Percentiles rank a stretch among this genome's conserved stretches.
These are phyloP conservation scores for Eurotiales sp. DNA, from an alignment of 2,329 filamentous ascomycete species.

Conservation along the genomic window DNA sequence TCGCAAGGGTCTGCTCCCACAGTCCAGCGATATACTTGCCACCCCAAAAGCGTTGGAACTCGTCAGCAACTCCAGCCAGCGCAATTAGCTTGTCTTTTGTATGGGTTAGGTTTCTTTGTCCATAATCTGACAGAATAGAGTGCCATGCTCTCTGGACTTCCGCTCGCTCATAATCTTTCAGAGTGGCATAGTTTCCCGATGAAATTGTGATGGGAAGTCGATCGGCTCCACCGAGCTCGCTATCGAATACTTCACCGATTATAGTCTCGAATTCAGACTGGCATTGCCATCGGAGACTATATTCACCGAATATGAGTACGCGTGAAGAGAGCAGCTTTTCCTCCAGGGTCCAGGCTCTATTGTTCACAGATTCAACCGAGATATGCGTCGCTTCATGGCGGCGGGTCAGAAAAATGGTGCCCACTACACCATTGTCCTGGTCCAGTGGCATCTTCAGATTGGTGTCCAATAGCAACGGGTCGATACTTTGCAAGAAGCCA, in stretches of 20 bases:
- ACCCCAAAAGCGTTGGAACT: neutral
- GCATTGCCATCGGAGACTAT: neutral
- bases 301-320: neutral
- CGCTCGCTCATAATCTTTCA: too few relatives aligned
- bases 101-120: neutral
- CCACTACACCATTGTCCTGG: too few relatives aligned
- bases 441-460: neutral
- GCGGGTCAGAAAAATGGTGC: neutral
- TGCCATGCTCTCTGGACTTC: neutral
- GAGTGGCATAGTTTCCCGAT: neutral
- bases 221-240: neutral
- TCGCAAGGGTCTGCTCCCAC: neutral
- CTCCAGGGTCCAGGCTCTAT: neutral
- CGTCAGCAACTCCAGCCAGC: conserved; percentile 2
- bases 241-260: neutral
- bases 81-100: conserved; percentile 1
- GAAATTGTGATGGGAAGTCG: neutral
- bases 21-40: conserved; percentile 3
- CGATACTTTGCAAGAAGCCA: neutral
- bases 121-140: neutral
- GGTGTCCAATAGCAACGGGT: neutral
- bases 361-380: neutral
- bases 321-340: neutral
- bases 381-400: neutral
- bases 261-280: neutral